phyloP scores from a whole-genome alignment of 352 stramenopile genomes.

The Phytophthora cactorum region DNA sequence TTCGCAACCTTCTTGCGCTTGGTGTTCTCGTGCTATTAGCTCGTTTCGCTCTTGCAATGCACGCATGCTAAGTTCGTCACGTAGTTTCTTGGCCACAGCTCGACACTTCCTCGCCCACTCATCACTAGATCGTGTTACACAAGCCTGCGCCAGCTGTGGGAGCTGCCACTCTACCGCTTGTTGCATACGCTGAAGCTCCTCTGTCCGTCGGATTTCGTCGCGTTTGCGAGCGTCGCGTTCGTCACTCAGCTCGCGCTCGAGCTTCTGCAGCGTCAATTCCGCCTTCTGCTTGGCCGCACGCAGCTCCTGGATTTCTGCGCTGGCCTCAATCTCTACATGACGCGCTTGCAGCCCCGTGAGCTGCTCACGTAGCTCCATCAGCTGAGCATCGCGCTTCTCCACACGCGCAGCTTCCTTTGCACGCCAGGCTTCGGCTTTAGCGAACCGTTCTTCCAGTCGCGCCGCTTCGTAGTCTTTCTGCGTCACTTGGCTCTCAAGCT shows the following conservation, averaged over 20 bases:
- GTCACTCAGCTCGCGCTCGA: constrained; percentile 41
- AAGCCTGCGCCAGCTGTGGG: constrained; percentile 57
- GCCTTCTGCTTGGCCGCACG: constrained; percentile 41
- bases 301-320: constrained; percentile 51
- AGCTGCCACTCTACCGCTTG: constrained; percentile 55
- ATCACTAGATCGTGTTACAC: constrained; percentile 49
- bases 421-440: constrained; percentile 55
- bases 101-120: constrained; percentile 50
- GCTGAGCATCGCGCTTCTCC: constrained; percentile 54
- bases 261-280: constrained; percentile 24
- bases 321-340: constrained; percentile 55
- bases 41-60: constrained; percentile 46
- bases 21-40: constrained; percentile 33
- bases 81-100: constrained; percentile 39
- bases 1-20: constrained; percentile 37
- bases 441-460: constrained; percentile 52
- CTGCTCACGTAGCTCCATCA: constrained; percentile 57
- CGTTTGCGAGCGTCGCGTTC: constrained; percentile 41
- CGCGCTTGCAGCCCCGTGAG: constrained; percentile 46
- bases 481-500: constrained; percentile 52
- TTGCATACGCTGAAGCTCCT: constrained; percentile 48
- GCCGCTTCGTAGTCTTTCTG: constrained; percentile 62
- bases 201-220: constrained; percentile 38
- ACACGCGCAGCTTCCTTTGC: constrained; percentile 56
- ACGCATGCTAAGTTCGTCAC: constrained; percentile 38